Percentiles rank a stretch among this genome's conserved stretches.
Conservation (phyloP, 768 basidiomycete genomes). For the Kwoniella sp. region DNA sequence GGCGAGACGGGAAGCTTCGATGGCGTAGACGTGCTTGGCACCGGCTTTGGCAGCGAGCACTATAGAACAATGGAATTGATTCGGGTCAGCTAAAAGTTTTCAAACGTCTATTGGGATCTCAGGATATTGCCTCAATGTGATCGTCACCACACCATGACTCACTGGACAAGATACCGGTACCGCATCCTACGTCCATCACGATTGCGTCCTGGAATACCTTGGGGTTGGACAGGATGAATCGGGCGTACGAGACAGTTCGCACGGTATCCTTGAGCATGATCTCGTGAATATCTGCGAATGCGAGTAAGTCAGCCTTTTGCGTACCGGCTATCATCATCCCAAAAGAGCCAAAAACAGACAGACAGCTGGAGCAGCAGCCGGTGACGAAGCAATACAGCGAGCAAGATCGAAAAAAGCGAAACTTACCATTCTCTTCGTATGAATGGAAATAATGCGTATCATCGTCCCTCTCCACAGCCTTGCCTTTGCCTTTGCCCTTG, state of each 20-base stretch:
- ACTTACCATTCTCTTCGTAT: slow-evolving; percentile 80
- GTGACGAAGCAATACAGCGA: no score
- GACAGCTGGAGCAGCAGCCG: no score
- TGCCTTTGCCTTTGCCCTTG: slow-evolving; percentile 41
- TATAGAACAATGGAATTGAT: no score
- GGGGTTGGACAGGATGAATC: slow-evolving; percentile 83
- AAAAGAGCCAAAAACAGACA: no score
- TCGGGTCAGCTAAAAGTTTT: no score
- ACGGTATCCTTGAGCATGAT: slow-evolving; percentile 96
- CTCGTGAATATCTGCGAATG: slow-evolving; percentile 82
- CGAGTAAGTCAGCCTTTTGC: no score
- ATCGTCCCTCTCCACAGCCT: slow-evolving; percentile 64
- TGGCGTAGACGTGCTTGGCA: slow-evolving; percentile 84
- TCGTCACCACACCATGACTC: slow-evolving; percentile 21
- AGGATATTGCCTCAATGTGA: no score
- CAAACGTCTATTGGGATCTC: no score
- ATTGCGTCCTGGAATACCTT: slow-evolving; percentile 76
- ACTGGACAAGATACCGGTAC: slow-evolving; percentile 77
- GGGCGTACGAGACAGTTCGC: slow-evolving; percentile 87
- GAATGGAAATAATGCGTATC: slow-evolving; percentile 93
- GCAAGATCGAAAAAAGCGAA: no score
- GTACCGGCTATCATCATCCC: no score
- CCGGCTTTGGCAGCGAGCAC: slow-evolving; percentile 87
- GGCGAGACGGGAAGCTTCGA: slow-evolving; percentile 85
- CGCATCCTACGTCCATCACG: slow-evolving; percentile 95